A percentile compares a stretch with the other conserved stretches of the same genome.
These are phyloP conservation scores for Ogataea nakhonphanomensis DNA, from an alignment of 805 yeast species.

Conservation along the genomic window DNA sequence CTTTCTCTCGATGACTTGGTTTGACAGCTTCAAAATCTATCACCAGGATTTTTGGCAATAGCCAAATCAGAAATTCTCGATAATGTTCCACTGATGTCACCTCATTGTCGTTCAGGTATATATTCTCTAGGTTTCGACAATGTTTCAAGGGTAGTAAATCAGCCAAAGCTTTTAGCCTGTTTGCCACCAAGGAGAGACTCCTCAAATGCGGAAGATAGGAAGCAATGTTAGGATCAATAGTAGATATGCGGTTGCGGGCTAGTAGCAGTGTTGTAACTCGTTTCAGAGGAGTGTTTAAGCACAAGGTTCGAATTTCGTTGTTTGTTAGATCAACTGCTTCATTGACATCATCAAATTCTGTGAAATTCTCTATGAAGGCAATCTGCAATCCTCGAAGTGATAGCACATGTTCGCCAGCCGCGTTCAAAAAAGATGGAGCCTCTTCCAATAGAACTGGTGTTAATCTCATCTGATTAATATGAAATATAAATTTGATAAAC, in stretches of 20 bases:
- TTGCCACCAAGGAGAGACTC: conserved; percentile 50
- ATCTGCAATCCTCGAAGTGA: conserved; percentile 39
- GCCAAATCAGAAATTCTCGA: conserved; percentile 55
- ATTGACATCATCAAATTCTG: conserved; percentile 37
- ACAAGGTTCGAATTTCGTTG: conserved; percentile 60
- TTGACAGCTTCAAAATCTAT: conserved; percentile 69
- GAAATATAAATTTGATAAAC: not conserved
- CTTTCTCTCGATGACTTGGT: conserved; percentile 46
- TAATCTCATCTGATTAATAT: conserved; percentile 43
- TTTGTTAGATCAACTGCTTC: conserved; percentile 71
- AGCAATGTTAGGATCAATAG: conserved; percentile 36
- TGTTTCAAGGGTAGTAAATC: conserved; percentile 39
- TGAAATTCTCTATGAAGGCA: conserved; percentile 43
- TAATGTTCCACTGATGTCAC: conserved; percentile 50
- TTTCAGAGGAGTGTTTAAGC: conserved; percentile 43
- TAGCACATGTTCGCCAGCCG: conserved; percentile 41
- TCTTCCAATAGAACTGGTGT: conserved; percentile 47
- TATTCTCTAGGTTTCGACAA: conserved; percentile 38
- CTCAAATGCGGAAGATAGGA: conserved; percentile 43
- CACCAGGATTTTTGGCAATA: conserved; percentile 58
- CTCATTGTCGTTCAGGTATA: conserved; percentile 59
- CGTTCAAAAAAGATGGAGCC: conserved; percentile 50
- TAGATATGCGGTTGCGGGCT: conserved; percentile 57
- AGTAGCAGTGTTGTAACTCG: conserved; percentile 52
- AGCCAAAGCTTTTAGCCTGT: conserved; percentile 42